A percentile compares a stretch with the other conserved stretches of the same genome.
Conservation (phyloP, 2,329 filamentous ascomycete genomes). For the Thelonectria rubi region DNA sequence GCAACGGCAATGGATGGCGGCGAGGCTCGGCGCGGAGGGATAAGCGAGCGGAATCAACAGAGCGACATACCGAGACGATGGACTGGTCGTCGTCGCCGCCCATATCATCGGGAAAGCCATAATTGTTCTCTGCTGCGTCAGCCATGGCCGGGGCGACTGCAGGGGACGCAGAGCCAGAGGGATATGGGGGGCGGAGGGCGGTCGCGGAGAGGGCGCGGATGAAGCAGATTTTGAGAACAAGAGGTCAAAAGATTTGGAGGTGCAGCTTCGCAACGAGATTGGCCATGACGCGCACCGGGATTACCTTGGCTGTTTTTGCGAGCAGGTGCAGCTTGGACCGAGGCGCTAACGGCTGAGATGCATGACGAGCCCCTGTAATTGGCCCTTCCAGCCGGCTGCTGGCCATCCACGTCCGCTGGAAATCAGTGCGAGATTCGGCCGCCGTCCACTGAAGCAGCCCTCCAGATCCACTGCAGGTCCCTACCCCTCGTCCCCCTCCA, state of each 20-base stretch:
- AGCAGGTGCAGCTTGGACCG: conserved; percentile 31
- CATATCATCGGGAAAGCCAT: conserved; percentile 58
- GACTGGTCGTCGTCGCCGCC: conserved; percentile 58
- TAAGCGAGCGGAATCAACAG: conserved; percentile 22
- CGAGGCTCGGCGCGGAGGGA: conserved; percentile 12
- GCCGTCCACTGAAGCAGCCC: not conserved
- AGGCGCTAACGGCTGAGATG: conserved; percentile 37
- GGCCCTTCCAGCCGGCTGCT: conserved; percentile 22
- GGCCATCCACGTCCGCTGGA: conserved; percentile 27
- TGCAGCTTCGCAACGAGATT: conserved; percentile 39
- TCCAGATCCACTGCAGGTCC: not conserved
- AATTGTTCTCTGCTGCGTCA: conserved; percentile 54
- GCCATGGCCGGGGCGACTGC: conserved; percentile 50
- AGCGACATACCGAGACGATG: conserved; percentile 52
- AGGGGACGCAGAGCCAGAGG: conserved; percentile 38
- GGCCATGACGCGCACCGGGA: conserved; percentile 43
- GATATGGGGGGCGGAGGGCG: conserved; percentile 26
- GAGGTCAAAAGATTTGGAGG: conserved; percentile 40
- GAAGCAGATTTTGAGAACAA: conserved; percentile 23
- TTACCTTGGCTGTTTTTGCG: conserved; percentile 38
- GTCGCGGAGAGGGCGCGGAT: conserved; percentile 24
- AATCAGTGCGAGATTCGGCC: conserved; percentile 2
- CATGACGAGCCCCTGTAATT: conserved; percentile 30
- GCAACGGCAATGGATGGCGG: conserved; percentile 30
- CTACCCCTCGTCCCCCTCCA: conserved; percentile 19